Conservation (phyloP, 2,329 filamentous ascomycete species). For the Aspergillus sp. region DNA sequence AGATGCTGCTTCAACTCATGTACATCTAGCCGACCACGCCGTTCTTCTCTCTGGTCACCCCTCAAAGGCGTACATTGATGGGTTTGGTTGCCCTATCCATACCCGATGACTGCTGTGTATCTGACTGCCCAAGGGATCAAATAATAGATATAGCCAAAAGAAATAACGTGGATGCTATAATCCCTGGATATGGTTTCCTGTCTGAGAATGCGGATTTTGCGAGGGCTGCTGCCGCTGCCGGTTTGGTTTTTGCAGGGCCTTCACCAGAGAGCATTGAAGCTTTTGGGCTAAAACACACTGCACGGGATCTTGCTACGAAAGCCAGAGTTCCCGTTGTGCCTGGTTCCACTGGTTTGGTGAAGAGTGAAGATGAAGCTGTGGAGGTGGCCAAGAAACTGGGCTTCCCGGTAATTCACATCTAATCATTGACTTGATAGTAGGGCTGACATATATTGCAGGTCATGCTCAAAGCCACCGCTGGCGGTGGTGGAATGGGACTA, state of each 20-base stretch:
- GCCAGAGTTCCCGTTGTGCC: constrained; percentile 54
- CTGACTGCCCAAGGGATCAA: constrained; percentile 17
- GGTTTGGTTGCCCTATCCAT: constrained; percentile 14
- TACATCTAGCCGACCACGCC: constrained; percentile 50
- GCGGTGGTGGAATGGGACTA: constrained; percentile 82
- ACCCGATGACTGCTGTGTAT: background rate
- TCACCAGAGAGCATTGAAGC: constrained; percentile 49
- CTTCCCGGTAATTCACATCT: constrained; percentile 38
- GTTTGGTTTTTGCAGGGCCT: constrained; percentile 58
- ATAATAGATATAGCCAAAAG: constrained; percentile 49
- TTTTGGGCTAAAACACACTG: constrained; percentile 57
- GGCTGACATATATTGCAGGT: constrained; percentile 37
- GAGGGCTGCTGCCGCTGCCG: constrained; percentile 46
- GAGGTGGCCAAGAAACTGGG: constrained; percentile 41
- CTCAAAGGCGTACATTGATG: constrained; percentile 47
- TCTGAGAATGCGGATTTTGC: constrained; percentile 62
- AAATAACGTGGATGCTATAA: constrained; percentile 52
- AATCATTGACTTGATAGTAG: background rate
- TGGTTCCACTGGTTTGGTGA: constrained; percentile 47
- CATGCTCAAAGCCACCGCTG: constrained; percentile 73
- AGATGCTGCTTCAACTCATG: constrained; percentile 53
- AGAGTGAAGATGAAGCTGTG: constrained; percentile 44
- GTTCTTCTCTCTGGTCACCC: constrained; percentile 46
- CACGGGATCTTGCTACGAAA: constrained; percentile 48
- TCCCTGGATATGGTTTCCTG: constrained; percentile 65